Evolutionary conservation across 768 basidiomycete species (phyloP).

Genomic region (Boletus rufocinnamomeus): DNA sequence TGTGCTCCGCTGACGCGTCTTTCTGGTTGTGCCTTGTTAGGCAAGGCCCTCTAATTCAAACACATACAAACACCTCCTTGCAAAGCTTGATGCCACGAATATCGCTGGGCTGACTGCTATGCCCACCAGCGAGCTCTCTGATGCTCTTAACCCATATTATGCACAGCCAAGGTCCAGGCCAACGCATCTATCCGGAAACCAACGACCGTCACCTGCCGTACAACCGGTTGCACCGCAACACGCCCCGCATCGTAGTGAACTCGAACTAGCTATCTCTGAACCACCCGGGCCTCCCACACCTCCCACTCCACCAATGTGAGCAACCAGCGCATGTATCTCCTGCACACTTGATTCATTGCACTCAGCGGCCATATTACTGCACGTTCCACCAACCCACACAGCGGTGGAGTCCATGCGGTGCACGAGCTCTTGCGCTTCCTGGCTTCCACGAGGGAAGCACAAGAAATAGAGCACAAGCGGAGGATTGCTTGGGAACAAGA

Average conservation of each 20-base stretch:
- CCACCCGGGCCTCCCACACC: constrained; percentile 32
- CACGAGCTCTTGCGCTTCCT: constrained; percentile 64
- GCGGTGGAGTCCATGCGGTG: constrained; percentile 46
- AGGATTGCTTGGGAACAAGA: constrained; percentile 69
- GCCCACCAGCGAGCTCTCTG: constrained; percentile 73
- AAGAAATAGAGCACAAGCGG: constrained; percentile 60
- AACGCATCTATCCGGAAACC: constrained; percentile 16
- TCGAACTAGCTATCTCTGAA: constrained; percentile 61
- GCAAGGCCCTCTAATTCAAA: constrained; percentile 33
- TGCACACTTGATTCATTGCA: constrained; percentile 1
- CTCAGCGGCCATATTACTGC: constrained; percentile 12
- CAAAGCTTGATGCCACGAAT: background rate
- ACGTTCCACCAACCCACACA: constrained; percentile 33
- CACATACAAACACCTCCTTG: constrained; percentile 29
- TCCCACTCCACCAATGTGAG: constrained; percentile 43
- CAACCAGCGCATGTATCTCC: background rate
- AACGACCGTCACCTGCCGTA: constrained; percentile 29
- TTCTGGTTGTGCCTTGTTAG: constrained; percentile 21
- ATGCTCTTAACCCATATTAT: constrained; percentile 74
- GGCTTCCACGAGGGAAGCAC: constrained; percentile 56
- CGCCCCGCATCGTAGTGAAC: constrained; percentile 62
- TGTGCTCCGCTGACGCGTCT: constrained; percentile 43
- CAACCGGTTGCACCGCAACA: constrained; percentile 40
- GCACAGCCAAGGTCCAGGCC: constrained; percentile 44
- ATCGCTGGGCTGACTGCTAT: constrained; percentile 32